Evolutionary conservation across 495 filamentous ascomycete genomes (phyloP), one percentile per base, ranked within the genome.

Genomic region (Lophium mytilinum): DNA sequence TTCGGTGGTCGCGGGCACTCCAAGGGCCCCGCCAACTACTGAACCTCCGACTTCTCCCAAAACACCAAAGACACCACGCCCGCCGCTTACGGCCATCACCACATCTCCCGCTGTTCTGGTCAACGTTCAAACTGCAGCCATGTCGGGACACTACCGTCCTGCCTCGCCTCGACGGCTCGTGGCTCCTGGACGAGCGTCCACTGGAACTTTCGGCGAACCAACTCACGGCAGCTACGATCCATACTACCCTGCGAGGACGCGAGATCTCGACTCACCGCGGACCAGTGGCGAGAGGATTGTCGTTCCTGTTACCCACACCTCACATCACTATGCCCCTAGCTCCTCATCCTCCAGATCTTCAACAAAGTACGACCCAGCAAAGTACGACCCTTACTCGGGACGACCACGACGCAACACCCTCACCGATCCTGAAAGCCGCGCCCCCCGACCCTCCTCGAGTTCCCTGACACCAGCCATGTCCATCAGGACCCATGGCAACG

Each of bases 111-210:
- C 12, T 0, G 21, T 18, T 1, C 12, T 24, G 14, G 21, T 30
- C 15, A 24, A 48, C 19, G 33, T 24, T 9, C 15, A 24, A 19
- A 21, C 14, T 30, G 14, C 45, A 24, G 17, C 21, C 21, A 65
- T 65, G 62, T 54, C 55, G 30, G 45, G 19, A 24, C 53, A 67
- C 53, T 64, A 67, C 46, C 62, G 65, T 24, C 56, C 65, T 1
- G 15, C 55, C 12, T 67, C 65, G 7, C 65, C 65, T 2, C 52
- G 64, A 0, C 65, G 58, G 19, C 5, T 62, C 12, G 39, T 42
- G 24, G 37, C 50, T 37, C 65, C 65, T 12, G 59, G 30, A 9
- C 37, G 64, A 30, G 53, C 64, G 11, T 64, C 64, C 7, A 64
- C 64, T 8, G 64, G 64, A 39, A 64, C 52, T 0, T 61, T 64